phyloP scores from a whole-genome alignment of 805 yeast genomes.

The Candida rishiriensis region DNA sequence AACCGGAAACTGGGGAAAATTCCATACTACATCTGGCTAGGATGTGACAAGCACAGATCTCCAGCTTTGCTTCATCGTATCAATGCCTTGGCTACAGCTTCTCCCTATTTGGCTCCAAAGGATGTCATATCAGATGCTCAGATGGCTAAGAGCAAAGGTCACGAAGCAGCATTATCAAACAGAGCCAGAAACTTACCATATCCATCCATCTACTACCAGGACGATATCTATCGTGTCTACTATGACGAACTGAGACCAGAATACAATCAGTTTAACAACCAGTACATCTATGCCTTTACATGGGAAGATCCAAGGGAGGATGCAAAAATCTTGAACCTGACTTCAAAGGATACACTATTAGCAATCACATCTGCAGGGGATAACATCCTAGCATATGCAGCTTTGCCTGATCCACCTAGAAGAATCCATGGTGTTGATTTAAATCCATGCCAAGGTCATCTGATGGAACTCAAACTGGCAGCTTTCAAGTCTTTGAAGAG shows the following conservation, averaged over 20 bases:
- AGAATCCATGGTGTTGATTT: conserved; percentile 81
- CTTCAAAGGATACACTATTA: conserved; percentile 63
- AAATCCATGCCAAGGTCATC: conserved; percentile 79
- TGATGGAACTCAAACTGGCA: conserved; percentile 74
- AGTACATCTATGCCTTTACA: conserved; percentile 81
- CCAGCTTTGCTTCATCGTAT: conserved; percentile 47
- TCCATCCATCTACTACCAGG: conserved; percentile 78
- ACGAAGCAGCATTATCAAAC: conserved; percentile 68
- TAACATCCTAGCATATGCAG: conserved; percentile 69
- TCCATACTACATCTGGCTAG: conserved; percentile 82
- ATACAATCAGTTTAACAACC: conserved; percentile 68
- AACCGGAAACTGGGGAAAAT: conserved; percentile 65
- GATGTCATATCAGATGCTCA: conserved; percentile 23
- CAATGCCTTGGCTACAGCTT: conserved; percentile 73
- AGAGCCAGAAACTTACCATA: conserved; percentile 63
- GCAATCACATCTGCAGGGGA: conserved; percentile 89
- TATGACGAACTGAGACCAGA: conserved; percentile 67
- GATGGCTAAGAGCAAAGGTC: conserved; percentile 57
- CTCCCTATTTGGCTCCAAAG: conserved; percentile 72
- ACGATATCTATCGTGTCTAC: conserved; percentile 73
- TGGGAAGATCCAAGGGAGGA: conserved; percentile 92
- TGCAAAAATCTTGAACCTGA: conserved; percentile 56
- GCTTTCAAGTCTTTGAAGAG: conserved; percentile 53
- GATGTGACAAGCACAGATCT: conserved; percentile 57
- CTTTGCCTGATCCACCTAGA: conserved; percentile 67